Evolutionary conservation across 2,329 filamentous ascomycete species (phyloP), one percentile per base, ranked within the genome.

Genomic region (Geosmithia putterillii): DNA sequence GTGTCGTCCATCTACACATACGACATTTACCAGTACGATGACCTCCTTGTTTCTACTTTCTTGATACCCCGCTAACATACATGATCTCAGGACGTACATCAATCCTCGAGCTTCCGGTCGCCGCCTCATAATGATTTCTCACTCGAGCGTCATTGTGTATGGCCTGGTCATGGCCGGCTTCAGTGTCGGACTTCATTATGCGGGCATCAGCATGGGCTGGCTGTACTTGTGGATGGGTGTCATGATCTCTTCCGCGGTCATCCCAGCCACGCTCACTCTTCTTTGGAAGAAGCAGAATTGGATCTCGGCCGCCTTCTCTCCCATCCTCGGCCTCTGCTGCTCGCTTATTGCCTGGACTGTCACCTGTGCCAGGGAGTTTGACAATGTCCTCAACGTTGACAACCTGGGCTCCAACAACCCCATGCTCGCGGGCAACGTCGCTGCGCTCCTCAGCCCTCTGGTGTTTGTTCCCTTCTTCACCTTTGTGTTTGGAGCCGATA

Each of bases 221-320:
- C 69, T 90, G 4, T 92, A 90, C 56, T 67, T 92, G 7, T 70
- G 94, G 56, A 95, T 95, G 88, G 89, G 88, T 7, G 84, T 88
- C 42, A 86, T 95, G 54, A 92, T 95, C 56, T 87, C 82, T 0
- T 78, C 84, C 0, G 88, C 86, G 3, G 87, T 94, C 3, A 72
- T 95, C 12, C 88, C 89, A 0, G 85, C 86, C 0, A 82, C 86
- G 0, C 66, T 94, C 48, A 85, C 86, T 0, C 72, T 95, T 0
- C 70, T 88, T 46, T 95, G 87, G 86, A 76, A 74, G 41, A 77
- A 81, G 2, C 87, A 94, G 59, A 86, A 85, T 52, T 77, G 75
- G 65, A 75, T 75, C 54, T 83, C 84, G 1, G 84, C 83, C 0
- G 78, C 76, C 2, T 63, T 80, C 10, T 76, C 79, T 0, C 84